Percentiles rank a stretch among this genome's conserved stretches.
Conservation (phyloP, 2,329 filamentous ascomycete species). For the Ophiostoma sp. region DNA sequence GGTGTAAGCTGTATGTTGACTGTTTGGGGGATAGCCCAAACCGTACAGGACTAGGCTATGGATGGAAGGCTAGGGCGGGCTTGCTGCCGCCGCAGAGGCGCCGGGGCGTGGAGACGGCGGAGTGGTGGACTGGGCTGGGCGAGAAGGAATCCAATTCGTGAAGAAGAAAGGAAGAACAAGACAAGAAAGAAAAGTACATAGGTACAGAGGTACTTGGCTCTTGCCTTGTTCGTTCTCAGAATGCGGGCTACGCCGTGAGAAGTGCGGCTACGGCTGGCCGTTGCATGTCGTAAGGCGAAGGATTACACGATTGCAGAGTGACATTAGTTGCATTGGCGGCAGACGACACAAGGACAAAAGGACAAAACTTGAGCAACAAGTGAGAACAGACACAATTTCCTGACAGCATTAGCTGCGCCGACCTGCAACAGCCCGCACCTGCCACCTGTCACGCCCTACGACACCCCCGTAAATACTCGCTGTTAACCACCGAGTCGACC, state of each 20-base stretch:
- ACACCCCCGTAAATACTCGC: background rate
- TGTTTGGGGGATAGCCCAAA: background rate
- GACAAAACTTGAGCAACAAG: background rate
- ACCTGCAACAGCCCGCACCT: constrained; percentile 8
- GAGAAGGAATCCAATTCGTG: background rate
- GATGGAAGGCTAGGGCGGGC: background rate
- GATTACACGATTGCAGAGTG: background rate
- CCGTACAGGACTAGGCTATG: background rate
- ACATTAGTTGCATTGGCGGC: background rate
- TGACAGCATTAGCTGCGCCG: background rate
- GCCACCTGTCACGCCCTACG: constrained; percentile 8
- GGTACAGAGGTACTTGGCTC: background rate
- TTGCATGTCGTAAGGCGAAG: background rate
- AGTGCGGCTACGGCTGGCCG: background rate
- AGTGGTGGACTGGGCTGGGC: background rate
- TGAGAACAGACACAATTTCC: background rate
- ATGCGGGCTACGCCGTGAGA: background rate
- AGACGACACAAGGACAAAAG: background rate
- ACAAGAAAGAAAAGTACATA: background rate
- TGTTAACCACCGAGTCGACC: background rate
- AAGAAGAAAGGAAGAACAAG: background rate
- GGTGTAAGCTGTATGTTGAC: background rate
- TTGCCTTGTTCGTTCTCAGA: background rate
- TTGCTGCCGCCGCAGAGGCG: constrained; percentile 16
- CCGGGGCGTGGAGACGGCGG: constrained; percentile 1